Base-by-base conservation (phyloP, 2,329 filamentous ascomycete species). In the Sporothrix globosa region DNA sequence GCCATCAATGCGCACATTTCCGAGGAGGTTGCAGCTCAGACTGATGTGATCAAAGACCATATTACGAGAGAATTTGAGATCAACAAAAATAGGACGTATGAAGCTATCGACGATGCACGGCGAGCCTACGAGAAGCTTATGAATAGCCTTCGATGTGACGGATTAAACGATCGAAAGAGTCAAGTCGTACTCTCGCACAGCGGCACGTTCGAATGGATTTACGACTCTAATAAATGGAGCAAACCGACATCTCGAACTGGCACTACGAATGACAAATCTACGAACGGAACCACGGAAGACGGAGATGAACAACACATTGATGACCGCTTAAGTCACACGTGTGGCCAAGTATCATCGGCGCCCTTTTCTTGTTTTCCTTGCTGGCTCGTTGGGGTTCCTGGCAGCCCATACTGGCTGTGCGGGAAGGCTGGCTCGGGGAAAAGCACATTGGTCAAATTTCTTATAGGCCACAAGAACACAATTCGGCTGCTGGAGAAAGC, bases 201-300 rank as follows among this genome's bases (percentile, higher is more conserved):
- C 5, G 44, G 48, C 30, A 67, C 63, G 24, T 53, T 67, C 17
- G 63, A 67, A 53, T 67, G 63, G 63, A 67, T 67, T 19, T 67
- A 39, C 11, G 63, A 53, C 48, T 52, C 48, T 14, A 30, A 39
- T 9, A 39, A 41, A 17, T 39, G 24, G 46, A 41, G n/a, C 3
- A 30, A 50, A 50, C 19, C 63, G 27, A 39, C 4, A 41, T n/a
- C 19, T 30, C 56, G 34, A 19, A 3, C 27, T 13, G 21, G 30
- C 30, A 10, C 30, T 9, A 19, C 19, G 11, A 19, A 11, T 11
- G 19, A 7, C 19, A 60, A 9, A 7, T n/a, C 19, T 2, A 17
- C 14, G 19, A 39, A 10, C 41, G 30, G 10, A 34, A 60, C 9
- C 34, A 9, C n/a, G 14, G 19, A 60, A 2, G 13, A 41, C 41